Percentiles rank a stretch among this genome's conserved stretches.
Evolutionary conservation across 148 eudicot species (phyloP).

Genomic region (Salicornia ramosissima): DNA sequence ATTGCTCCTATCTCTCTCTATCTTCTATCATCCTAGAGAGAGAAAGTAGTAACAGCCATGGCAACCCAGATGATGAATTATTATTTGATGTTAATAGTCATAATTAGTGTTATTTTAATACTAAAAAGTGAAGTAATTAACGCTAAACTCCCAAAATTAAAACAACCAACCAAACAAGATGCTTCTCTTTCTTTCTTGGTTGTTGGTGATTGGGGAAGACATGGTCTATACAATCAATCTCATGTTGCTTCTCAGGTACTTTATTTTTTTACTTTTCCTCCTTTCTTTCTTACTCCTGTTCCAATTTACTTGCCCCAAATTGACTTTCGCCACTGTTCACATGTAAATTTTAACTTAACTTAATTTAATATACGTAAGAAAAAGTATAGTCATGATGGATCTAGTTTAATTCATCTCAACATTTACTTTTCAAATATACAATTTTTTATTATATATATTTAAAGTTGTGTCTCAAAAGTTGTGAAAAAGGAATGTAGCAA

Average conservation of each 20-base stretch:
- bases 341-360: no score
- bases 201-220: slow-evolving; percentile 85
- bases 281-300: not conserved
- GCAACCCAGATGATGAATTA: not conserved
- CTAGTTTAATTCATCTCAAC: no score
- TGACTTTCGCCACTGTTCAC: no score
- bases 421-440: no score
- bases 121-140: not conserved
- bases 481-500: no score
- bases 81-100: not conserved
- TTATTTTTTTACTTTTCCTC: not conserved
- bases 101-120: slow-evolving; percentile 1
- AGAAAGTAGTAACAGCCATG: not conserved
- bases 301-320: no score
- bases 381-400: no score
- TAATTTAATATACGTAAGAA: no score
- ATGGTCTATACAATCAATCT: slow-evolving; percentile 63
- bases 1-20: not conserved
- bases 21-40: not conserved
- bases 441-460: no score
- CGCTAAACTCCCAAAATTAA: slow-evolving; percentile 38
- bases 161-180: slow-evolving; percentile 43
- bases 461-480: no score
- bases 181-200: slow-evolving; percentile 56
- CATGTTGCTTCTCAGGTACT: slow-evolving; percentile 61